phyloP scores from a whole-genome alignment of 164 flowering plant species.

The Vitis labrusca region DNA sequence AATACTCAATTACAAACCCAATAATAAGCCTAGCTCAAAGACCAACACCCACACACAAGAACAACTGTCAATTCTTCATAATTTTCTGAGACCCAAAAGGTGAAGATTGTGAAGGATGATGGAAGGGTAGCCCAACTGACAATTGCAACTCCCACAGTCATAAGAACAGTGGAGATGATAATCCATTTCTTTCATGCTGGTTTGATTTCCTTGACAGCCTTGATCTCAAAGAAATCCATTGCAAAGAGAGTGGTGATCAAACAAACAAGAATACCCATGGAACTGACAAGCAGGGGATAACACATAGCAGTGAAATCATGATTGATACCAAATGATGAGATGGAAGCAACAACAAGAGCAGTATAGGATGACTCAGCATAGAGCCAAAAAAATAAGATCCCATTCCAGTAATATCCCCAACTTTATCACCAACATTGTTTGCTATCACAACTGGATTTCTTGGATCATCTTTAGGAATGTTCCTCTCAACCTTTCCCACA shows the following conservation, averaged over 20 bases:
- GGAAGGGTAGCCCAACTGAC: constrained; percentile 57
- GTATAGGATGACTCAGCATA: constrained; percentile 77
- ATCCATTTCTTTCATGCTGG: constrained; percentile 65
- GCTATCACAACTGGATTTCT: constrained; percentile 36
- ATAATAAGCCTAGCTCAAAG: constrained; percentile 76
- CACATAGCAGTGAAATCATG: constrained; percentile 70
- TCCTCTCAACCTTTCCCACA: no score
- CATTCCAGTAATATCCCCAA: constrained; percentile 83
- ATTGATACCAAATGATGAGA: constrained; percentile 63
- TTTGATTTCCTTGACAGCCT: constrained; percentile 28
- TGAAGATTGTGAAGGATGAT: constrained; percentile 58
- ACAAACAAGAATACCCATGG: constrained; percentile 67
- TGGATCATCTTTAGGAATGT: no score
- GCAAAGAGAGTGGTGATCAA: constrained; percentile 74
- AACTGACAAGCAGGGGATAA: constrained; percentile 64
- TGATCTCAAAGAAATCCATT: constrained; percentile 63
- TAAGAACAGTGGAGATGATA: constrained; percentile 63
- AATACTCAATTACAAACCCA: constrained; percentile 72
- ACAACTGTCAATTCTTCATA: constrained; percentile 68
- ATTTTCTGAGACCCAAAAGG: constrained; percentile 51
- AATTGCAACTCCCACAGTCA: constrained; percentile 58
- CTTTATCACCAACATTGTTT: constrained; percentile 80
- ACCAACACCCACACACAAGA: constrained; percentile 66
- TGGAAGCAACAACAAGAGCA: constrained; percentile 74
- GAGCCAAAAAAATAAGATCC: constrained; percentile 80